A percentile compares a stretch with the other conserved stretches of the same genome.
phyloP scores from a whole-genome alignment of 345 rosid genomes.

The Carallia pectinifolia region DNA sequence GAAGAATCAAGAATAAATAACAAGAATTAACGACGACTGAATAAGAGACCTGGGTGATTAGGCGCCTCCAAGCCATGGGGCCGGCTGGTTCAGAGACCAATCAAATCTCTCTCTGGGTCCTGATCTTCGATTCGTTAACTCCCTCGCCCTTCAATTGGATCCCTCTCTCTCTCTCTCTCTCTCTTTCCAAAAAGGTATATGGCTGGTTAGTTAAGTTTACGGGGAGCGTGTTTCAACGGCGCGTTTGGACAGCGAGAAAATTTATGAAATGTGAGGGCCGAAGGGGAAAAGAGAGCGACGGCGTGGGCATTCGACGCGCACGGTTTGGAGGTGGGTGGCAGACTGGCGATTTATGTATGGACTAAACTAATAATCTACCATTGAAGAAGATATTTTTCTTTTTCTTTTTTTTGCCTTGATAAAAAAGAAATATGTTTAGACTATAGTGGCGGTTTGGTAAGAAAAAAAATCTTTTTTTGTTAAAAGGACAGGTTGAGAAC shows the following conservation, averaged over 20 bases:
- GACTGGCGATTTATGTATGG: too few species aligned
- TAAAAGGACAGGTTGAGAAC: too few species aligned
- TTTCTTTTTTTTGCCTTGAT: too few species aligned
- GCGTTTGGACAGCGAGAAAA: constrained; percentile 27
- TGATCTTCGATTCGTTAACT: constrained; percentile 9
- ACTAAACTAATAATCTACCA: too few species aligned
- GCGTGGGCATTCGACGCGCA: not conserved
- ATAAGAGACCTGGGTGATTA: constrained; percentile 64
- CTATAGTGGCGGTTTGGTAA: too few species aligned
- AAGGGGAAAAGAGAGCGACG: not conserved
- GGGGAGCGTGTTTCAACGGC: not conserved
- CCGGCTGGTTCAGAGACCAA: not conserved
- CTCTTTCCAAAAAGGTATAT: too few species aligned
- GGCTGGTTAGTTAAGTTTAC: not conserved
- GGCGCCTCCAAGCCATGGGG: constrained; percentile 87
- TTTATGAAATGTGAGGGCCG: not conserved
- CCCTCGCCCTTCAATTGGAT: not conserved
- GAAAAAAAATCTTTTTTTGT: too few species aligned
- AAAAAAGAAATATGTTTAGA: too few species aligned
- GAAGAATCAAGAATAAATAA: not conserved
- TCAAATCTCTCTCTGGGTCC: not conserved
- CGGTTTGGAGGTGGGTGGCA: not conserved
- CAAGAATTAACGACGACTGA: not conserved
- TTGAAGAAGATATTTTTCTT: too few species aligned
- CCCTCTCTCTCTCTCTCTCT: constrained; percentile 5